phyloP scores from a whole-genome alignment of 805 yeast species.

The Huiozyma sinensis region DNA sequence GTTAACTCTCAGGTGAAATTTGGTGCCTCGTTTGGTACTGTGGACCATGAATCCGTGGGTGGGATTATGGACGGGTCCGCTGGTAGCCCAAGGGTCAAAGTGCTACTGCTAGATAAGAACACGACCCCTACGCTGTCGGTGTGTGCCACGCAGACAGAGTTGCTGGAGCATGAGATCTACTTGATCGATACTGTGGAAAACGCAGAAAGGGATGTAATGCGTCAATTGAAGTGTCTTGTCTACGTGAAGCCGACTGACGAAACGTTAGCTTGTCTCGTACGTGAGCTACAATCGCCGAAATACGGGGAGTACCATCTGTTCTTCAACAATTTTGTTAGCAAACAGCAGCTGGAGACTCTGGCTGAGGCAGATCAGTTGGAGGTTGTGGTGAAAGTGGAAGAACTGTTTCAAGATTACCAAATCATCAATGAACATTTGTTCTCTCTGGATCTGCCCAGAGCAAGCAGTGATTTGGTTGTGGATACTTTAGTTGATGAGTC shows the following conservation, averaged over 20 bases:
- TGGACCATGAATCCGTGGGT: background rate
- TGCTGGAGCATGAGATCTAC: conserved; percentile 75
- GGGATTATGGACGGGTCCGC: background rate
- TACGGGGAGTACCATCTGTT: conserved; percentile 68
- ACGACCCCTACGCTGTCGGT: conserved; percentile 84
- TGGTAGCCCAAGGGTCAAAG: conserved; percentile 41
- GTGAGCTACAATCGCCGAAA: conserved; percentile 69
- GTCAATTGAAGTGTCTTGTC: conserved; percentile 72
- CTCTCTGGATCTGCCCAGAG: conserved; percentile 29
- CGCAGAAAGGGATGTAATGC: conserved; percentile 50
- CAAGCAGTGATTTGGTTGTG: conserved; percentile 16
- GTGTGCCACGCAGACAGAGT: conserved; percentile 77
- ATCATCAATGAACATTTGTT: conserved; percentile 64
- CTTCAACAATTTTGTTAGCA: conserved; percentile 66
- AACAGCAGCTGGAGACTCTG: conserved; percentile 68
- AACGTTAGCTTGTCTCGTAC: conserved; percentile 46
- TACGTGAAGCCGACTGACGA: conserved; percentile 65
- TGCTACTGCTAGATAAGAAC: conserved; percentile 63
- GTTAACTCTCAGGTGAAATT: conserved; percentile 20
- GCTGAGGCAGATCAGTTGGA: conserved; percentile 90
- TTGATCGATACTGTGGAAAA: conserved; percentile 65
- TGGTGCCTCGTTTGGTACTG: background rate
- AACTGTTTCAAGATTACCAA: conserved; percentile 74
- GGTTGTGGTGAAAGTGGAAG: conserved; percentile 63
- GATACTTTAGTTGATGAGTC: conserved; percentile 21